Evolutionary conservation across 345 rosid genomes (phyloP), one percentile per base, ranked within the genome.

Genomic region (Adansonia digitata): DNA sequence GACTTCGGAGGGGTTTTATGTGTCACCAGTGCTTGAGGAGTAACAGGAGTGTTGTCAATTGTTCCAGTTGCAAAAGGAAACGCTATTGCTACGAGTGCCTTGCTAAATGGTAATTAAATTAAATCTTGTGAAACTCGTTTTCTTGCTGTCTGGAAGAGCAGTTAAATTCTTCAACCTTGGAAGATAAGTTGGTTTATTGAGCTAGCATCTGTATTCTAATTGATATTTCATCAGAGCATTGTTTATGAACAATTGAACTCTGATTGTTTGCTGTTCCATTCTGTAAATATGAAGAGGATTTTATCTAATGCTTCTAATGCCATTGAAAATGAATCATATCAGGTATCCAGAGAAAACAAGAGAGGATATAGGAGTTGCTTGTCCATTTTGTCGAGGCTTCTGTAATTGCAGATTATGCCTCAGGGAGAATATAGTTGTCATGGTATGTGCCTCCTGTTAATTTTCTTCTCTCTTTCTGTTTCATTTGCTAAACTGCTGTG

Each of bases 371-470:
- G 83, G 59, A 69, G 65, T 64, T 66, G 84, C 84, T n/a, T 87
- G 90, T 69, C 90, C 90, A 22, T 87, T 85, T 77, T 87, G 90
- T 68, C 74, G 71, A 20, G 82, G 85, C 73, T 77, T 82, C 77
- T 87, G 90, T 72, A 87, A 87, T 81, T 87, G 88, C 79, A 83
- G 86, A 77, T 34, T 72, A 42, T 87, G 90, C 86, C 84, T 87
- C 64, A 82, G 79, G 77, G 77, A 83, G 79, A 80, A 75, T 37
- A 66, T 81, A 46, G 69, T 67, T 57, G 39, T 74, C 48, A 67
- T 34, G 83, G 90, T 87, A 57, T 5, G 81, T 59, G 67, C 63
- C 75, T 48, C 75, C 5, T 0, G 37, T 61, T 71, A 46, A 39
- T 64, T 35, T 43, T 52, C 15, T 18, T 75, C 51, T 72, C 37